Evolutionary conservation across 2,329 filamentous ascomycete genomes (phyloP).

Genomic region (Hypoxylon sp.): DNA sequence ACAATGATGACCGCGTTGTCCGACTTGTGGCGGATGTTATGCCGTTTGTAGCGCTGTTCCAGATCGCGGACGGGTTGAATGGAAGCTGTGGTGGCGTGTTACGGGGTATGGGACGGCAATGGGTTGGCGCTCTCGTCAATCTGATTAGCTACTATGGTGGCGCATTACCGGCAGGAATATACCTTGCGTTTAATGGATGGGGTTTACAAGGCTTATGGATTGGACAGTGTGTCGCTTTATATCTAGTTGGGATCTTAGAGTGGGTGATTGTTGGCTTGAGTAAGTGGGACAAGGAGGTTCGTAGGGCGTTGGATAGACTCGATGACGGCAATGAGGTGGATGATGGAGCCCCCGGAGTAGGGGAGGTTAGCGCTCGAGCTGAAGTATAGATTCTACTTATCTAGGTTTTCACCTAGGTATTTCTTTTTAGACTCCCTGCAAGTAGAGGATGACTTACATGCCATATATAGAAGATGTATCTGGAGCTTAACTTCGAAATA

Average conservation of each 20-base stretch:
- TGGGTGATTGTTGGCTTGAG: conserved; percentile 85
- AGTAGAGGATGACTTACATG: background rate
- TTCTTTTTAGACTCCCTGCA: background rate
- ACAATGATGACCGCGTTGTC: conserved; percentile 81
- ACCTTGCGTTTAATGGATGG: conserved; percentile 89
- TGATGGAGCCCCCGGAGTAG: background rate
- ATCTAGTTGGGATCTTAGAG: conserved; percentile 82
- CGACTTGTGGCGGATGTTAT: conserved; percentile 81
- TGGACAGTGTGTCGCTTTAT: conserved; percentile 85
- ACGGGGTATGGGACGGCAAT: conserved; percentile 87
- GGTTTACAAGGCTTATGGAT: conserved; percentile 85
- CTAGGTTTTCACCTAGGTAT: background rate
- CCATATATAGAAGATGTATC: too few species aligned
- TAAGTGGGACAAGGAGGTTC: conserved; percentile 82
- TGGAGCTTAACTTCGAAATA: background rate
- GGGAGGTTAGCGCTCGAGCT: conserved; percentile 21
- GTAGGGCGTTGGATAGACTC: conserved; percentile 79
- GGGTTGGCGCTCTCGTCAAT: conserved; percentile 87
- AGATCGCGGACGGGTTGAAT: conserved; percentile 90
- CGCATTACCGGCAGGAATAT: conserved; percentile 85
- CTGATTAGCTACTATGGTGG: conserved; percentile 87
- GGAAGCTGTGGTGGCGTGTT: conserved; percentile 86
- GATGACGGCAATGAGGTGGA: conserved; percentile 61
- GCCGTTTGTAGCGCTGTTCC: conserved; percentile 89
- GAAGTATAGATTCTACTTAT: conserved; percentile 21